A percentile compares a stretch with the other conserved stretches of the same genome.
These are phyloP conservation scores for Raphanus raphanistrum DNA, from an alignment of 345 rosid genomes.

Conservation along the genomic window DNA sequence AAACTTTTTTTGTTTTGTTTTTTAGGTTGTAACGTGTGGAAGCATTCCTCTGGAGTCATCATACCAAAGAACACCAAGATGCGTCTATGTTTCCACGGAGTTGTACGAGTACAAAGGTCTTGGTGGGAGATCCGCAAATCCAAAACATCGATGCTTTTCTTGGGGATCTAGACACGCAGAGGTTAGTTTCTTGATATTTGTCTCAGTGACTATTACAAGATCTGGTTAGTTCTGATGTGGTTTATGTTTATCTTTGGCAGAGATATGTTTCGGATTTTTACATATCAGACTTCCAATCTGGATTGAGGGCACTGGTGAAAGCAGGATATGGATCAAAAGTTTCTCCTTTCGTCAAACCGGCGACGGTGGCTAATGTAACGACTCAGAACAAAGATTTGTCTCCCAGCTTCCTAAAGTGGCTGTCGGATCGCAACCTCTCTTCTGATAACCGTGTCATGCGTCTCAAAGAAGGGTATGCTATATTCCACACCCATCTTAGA, in stretches of 20 bases:
- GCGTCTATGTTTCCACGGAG: slow-evolving; percentile 84
- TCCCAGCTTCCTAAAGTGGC: slow-evolving; percentile 77
- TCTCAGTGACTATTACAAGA: neutral
- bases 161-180: slow-evolving; percentile 92
- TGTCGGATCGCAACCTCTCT: slow-evolving; percentile 71
- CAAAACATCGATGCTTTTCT: slow-evolving; percentile 73
- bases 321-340: slow-evolving; percentile 94
- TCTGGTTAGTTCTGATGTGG: neutral
- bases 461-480: slow-evolving; percentile 83
- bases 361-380: slow-evolving; percentile 67
- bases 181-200: slow-evolving; percentile 27
- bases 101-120: slow-evolving; percentile 79
- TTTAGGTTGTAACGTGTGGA: slow-evolving; percentile 96
- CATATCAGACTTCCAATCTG: slow-evolving; percentile 91
- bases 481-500: neutral
- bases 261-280: slow-evolving; percentile 83
- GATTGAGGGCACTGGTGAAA: slow-evolving; percentile 83
- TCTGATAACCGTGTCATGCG: slow-evolving; percentile 76
- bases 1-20: neutral
- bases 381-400: slow-evolving; percentile 63
- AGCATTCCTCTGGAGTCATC: slow-evolving; percentile 89
- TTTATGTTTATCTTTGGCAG: slow-evolving; percentile 45
- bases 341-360: slow-evolving; percentile 75
- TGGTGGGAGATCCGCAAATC: slow-evolving; percentile 75
- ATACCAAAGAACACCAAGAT: slow-evolving; percentile 75